Percentiles rank a stretch among this genome's conserved stretches.
phyloP scores from a whole-genome alignment of 805 yeast genomes.

The Hanseniaspora guilliermondii region DNA sequence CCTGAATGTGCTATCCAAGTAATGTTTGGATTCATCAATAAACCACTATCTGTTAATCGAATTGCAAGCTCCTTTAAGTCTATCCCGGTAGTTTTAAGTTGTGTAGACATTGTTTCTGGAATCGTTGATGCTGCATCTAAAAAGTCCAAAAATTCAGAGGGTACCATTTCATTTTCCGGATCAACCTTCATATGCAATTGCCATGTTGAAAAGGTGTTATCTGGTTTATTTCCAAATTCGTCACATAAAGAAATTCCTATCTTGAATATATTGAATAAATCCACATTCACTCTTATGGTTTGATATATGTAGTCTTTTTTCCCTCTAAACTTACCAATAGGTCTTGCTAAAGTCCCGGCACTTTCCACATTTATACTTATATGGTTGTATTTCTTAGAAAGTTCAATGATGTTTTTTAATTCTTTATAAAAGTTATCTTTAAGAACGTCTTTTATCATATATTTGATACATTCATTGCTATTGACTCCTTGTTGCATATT shows the following conservation, averaged over 20 bases:
- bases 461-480: constrained; percentile 16
- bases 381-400: constrained; percentile 44
- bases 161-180: constrained; percentile 66
- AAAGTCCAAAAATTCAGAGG: constrained; percentile 46
- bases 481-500: background rate
- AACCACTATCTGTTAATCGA: constrained; percentile 71
- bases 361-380: constrained; percentile 79
- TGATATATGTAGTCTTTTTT: constrained; percentile 92
- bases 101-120: constrained; percentile 24
- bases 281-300: constrained; percentile 83
- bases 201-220: constrained; percentile 69
- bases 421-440: constrained; percentile 54
- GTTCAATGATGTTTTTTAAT: constrained; percentile 46
- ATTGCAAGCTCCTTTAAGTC: constrained; percentile 72
- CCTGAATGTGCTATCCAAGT: constrained; percentile 88
- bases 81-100: constrained; percentile 66
- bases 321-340: constrained; percentile 83
- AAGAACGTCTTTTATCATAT: constrained; percentile 57
- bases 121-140: constrained; percentile 11
- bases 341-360: constrained; percentile 92
- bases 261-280: constrained; percentile 73
- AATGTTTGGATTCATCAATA: constrained; percentile 51
- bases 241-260: constrained; percentile 69
- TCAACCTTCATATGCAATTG: constrained; percentile 87
- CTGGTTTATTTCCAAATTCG: constrained; percentile 55